Base-by-base conservation (phyloP, 495 filamentous ascomycete genomes). In the Hypoxylon lienhwacheense region DNA sequence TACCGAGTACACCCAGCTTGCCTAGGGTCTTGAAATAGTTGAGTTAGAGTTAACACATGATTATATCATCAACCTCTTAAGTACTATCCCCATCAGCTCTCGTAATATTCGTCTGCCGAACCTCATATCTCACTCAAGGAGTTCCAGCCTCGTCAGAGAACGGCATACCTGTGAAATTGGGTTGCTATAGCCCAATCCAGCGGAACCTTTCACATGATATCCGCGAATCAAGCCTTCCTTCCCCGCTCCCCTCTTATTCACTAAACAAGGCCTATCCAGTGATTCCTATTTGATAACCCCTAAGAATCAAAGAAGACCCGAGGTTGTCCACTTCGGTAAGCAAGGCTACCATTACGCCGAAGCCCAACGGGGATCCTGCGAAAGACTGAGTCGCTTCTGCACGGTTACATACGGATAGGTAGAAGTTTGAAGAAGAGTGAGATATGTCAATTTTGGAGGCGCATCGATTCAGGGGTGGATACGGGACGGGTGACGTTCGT, bases 271-370 rank as follows among this genome's bases (percentile, higher is more conserved):
- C 25, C 40, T n/a, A 24, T 52, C 42, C 52, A 47, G 21, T 28
- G 19, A 39, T 21, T 45, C 29, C 29, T 19, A 43, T 61, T 53
- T 46, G 58, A 31, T 21, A 37, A 42, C 35, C 44, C 36, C 40
- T 53, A 48, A 43, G 40, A 24, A 61, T 42, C 47, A 55, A 42
- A 61, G 55, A 55, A 47, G 52, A 35, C 42, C 41, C 52, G 58
- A 56, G 47, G 48, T 53, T 35, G 29, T 48, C 41, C 25, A 26
- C 25, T 33, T 33, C 47, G 46, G 36, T 48, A 61, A 56, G 52
- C 58, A 61, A 61, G 57, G 51, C 57, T 55, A 54, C 43, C 47
- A 53, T 46, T 43, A 42, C 52, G 37, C 52, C 42, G 47, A 52
- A 47, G 58, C 58, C 58, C 58, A 56, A 56, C 42, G 32, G 33